Conservation (phyloP, 192 early-diverging fungal genomes). For the Linnemannia exigua region DNA sequence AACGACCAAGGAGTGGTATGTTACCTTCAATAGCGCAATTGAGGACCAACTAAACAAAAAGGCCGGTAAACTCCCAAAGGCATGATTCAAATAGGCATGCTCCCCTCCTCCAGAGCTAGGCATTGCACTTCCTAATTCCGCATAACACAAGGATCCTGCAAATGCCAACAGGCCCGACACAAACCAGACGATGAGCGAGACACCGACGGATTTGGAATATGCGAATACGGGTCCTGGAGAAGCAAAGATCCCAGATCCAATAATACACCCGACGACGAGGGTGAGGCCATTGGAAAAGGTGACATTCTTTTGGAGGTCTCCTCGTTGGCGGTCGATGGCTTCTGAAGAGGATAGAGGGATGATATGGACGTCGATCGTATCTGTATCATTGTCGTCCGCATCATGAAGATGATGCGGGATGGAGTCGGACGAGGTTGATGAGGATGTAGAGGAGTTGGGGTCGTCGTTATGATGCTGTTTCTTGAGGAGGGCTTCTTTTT, state of each 20-base stretch:
- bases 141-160: constrained; percentile 88
- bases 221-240: constrained; percentile 80
- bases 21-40: constrained; percentile 71
- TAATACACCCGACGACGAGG: constrained; percentile 81
- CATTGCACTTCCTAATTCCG: constrained; percentile 91
- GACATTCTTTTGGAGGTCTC: constrained; percentile 68
- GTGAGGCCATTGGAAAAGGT: constrained; percentile 75
- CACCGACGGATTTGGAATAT: constrained; percentile 74
- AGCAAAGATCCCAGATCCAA: constrained; percentile 86
- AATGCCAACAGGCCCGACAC: constrained; percentile 82
- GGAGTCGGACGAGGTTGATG: background rate
- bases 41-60: constrained; percentile 84
- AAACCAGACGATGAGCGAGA: constrained; percentile 83
- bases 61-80: constrained; percentile 77
- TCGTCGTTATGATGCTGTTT: constrained; percentile 9
- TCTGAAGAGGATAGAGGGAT: constrained; percentile 54
- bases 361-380: constrained; percentile 53
- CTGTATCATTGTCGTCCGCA: constrained; percentile 28
- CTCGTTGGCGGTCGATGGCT: constrained; percentile 47
- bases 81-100: constrained; percentile 85
- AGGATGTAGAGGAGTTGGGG: background rate
- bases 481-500: constrained; percentile 45
- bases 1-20: background rate
- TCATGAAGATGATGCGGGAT: background rate
- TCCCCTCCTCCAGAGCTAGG: constrained; percentile 89